phyloP scores from a whole-genome alignment of 164 flowering plant species.

The Sedum album region DNA sequence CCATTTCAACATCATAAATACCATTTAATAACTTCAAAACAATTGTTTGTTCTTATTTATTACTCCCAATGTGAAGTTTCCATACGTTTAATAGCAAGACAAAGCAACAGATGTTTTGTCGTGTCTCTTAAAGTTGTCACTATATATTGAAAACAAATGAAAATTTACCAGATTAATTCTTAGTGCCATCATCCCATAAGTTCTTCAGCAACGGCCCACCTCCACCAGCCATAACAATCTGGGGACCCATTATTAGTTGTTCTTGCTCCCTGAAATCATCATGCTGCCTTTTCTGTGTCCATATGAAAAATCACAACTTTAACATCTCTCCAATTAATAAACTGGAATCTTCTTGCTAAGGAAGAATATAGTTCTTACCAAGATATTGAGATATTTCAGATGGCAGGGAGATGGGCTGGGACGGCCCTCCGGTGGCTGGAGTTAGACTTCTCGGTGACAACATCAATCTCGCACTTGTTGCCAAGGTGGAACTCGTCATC shows the following conservation, averaged over 20 bases:
- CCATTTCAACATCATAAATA: neutral
- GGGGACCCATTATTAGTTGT: neutral
- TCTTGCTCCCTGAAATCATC: neutral
- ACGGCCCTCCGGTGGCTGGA: conserved; percentile 31
- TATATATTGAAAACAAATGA: neutral
- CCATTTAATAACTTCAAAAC: neutral
- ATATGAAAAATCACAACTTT: neutral
- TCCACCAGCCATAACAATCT: neutral
- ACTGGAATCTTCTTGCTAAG: neutral
- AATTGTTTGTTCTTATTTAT: neutral
- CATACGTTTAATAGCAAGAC: neutral
- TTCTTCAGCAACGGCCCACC: conserved; percentile 2
- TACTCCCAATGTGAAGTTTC: neutral
- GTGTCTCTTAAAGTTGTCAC: neutral
- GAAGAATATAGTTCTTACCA: neutral
- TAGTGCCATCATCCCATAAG: neutral
- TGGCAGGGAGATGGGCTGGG: conserved; percentile 6
- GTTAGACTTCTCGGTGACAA: conserved; percentile 23
- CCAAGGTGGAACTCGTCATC: conserved; percentile 1
- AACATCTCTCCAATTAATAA: neutral
- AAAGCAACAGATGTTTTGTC: neutral
- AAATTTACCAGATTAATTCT: neutral
- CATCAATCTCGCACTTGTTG: conserved; percentile 11
- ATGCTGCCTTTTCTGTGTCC: neutral
- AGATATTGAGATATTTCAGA: neutral